Percentiles rank a stretch among this genome's conserved stretches.
Conservation (phyloP, 352 stramenopile species). For the Phytophthora sp. region DNA sequence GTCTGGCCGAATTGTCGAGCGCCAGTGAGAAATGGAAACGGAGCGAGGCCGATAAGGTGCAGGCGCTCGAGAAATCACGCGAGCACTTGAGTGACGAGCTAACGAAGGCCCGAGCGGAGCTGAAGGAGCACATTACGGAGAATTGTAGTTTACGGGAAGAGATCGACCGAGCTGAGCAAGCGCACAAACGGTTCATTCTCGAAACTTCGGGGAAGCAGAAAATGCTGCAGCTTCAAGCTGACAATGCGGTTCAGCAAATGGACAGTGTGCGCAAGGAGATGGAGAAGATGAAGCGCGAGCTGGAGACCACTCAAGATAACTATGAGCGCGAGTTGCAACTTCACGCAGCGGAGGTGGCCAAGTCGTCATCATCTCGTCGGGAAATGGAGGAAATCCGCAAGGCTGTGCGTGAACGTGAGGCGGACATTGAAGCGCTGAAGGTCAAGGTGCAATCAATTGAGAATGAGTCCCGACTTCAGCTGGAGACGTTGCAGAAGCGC, state of each 20-base stretch:
- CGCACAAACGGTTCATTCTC: slow-evolving; percentile 45
- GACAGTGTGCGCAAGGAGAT: slow-evolving; percentile 55
- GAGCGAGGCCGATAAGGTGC: slow-evolving; percentile 54
- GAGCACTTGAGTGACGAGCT: slow-evolving; percentile 52
- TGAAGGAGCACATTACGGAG: slow-evolving; percentile 67
- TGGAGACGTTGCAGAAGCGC: slow-evolving; percentile 54
- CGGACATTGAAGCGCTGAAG: slow-evolving; percentile 50
- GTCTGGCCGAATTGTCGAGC: slow-evolving; percentile 58
- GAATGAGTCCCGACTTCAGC: slow-evolving; percentile 41
- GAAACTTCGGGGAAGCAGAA: slow-evolving; percentile 58
- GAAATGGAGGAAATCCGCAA: slow-evolving; percentile 60
- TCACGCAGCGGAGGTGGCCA: slow-evolving; percentile 69
- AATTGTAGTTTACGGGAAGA: slow-evolving; percentile 71
- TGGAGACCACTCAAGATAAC: slow-evolving; percentile 66
- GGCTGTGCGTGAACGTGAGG: slow-evolving; percentile 43
- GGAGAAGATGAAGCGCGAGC: slow-evolving; percentile 46
- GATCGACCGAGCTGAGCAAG: slow-evolving; percentile 53
- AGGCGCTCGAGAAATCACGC: slow-evolving; percentile 49
- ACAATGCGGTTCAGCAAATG: slow-evolving; percentile 54
- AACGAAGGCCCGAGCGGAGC: slow-evolving; percentile 46
- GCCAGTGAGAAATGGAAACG: slow-evolving; percentile 73
- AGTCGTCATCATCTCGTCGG: slow-evolving; percentile 54
- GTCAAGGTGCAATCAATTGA: slow-evolving; percentile 44
- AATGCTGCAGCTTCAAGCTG: slow-evolving; percentile 50
- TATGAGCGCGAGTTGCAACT: slow-evolving; percentile 88